Evolutionary conservation across 768 basidiomycete species (phyloP).

Genomic region (Amanita muscaria): DNA sequence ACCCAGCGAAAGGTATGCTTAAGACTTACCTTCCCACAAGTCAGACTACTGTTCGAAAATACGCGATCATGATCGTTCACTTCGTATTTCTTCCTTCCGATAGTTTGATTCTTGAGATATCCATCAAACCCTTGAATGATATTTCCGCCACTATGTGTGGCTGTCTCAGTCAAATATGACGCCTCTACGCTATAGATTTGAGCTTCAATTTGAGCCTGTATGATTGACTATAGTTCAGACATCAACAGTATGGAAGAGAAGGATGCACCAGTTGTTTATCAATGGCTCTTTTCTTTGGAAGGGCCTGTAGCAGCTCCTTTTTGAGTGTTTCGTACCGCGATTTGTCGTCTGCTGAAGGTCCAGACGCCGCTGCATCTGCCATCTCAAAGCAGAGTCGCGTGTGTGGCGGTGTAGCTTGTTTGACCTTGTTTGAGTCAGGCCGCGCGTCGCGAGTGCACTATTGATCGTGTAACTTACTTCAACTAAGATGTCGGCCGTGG

Average conservation of each 20-base stretch:
- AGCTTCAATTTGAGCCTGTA: slow-evolving; percentile 74
- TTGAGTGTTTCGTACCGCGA: slow-evolving; percentile 62
- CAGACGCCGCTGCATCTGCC: slow-evolving; percentile 27
- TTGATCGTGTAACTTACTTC: slow-evolving; percentile 7
- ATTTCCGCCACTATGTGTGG: slow-evolving; percentile 70
- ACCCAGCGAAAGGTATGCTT: slow-evolving; percentile 1
- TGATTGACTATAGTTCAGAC: background rate
- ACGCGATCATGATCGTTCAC: slow-evolving; percentile 70
- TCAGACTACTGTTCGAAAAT: slow-evolving; percentile 76
- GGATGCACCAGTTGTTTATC: slow-evolving; percentile 69
- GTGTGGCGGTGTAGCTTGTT: slow-evolving; percentile 8
- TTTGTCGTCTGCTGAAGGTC: slow-evolving; percentile 56
- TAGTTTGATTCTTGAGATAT: slow-evolving; percentile 71
- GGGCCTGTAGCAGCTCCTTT: slow-evolving; percentile 65
- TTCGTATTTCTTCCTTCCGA: slow-evolving; percentile 63
- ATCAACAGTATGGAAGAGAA: background rate
- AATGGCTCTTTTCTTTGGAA: slow-evolving; percentile 63
- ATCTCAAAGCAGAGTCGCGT: slow-evolving; percentile 19
- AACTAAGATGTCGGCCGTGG: slow-evolving; percentile 44
- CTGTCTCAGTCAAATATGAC: slow-evolving; percentile 69
- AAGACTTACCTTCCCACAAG: slow-evolving; percentile 56
- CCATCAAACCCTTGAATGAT: slow-evolving; percentile 85
- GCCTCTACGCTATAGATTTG: slow-evolving; percentile 75
- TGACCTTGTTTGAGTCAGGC: slow-evolving; percentile 17
- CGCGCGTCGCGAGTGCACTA: slow-evolving; percentile 32